Evolutionary conservation across 805 yeast genomes (phyloP), one percentile per base, ranked within the genome.

Genomic region (Ogataea nakhonphanomensis): DNA sequence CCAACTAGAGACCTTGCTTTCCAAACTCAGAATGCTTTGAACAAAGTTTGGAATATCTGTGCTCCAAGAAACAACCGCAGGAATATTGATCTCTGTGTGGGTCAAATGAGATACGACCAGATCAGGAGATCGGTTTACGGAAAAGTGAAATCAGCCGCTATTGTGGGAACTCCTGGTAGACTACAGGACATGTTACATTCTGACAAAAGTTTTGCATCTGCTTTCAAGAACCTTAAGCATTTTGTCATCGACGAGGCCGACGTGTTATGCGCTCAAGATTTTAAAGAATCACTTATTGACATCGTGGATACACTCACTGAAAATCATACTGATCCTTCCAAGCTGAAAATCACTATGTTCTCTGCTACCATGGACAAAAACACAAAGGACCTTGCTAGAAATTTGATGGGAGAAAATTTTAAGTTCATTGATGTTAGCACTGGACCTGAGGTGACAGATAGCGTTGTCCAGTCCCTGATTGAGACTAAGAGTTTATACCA

Each of bases 1-100:
- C 97, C 97, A 33, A 89, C 96, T 6, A 78, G 97, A 67, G 96
- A 90, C 65, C 73, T 89, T 52, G 96, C 96, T 10, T 70, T 76
- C 51, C 96, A 89, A 63, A 85, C 84, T 46, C 76, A 79, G 51
- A 73, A 72, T 37, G 90, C 88, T 47, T 68, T 83, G 44, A 62
- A 65, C 28, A 74, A 76, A 48, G 59, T 81, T 24, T 68, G 59
- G 61, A 37, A 30, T 9, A 33, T 50, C 7, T 51, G 51, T 34
- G 29, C 34, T 13, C 25, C 42, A 11, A 34, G 31, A 5, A 36
- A 12, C 5, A 25, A 26, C 10, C 37, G 41, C 22, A 37, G 71
- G 35, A 57, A 61, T 22, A 67, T 79, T 30, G 71, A 67, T 29
- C 67, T 82, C 41, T 65, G 84, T 40, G 84, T 84, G 39, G 95